A percentile compares a stretch with the other conserved stretches of the same genome.
These are phyloP conservation scores for Boletus rubropictus DNA, from an alignment of 768 basidiomycete genomes.

Conservation along the genomic window DNA sequence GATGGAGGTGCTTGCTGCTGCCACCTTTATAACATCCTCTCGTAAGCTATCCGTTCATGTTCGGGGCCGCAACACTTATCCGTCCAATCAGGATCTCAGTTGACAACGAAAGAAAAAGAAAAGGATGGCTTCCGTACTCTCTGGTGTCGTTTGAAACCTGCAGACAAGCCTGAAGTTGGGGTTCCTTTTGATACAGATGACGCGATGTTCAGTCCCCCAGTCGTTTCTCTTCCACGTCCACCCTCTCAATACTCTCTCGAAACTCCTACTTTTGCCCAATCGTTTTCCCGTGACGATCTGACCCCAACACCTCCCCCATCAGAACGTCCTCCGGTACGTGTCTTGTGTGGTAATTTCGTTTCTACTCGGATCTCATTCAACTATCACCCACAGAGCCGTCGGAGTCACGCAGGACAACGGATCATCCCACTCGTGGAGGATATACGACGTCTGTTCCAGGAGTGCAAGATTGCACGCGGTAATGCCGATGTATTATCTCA, in stretches of 20 bases:
- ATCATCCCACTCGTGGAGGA: constrained; percentile 79
- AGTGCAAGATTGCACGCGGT: constrained; percentile 79
- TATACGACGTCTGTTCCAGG: constrained; percentile 74
- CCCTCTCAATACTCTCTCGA: constrained; percentile 26
- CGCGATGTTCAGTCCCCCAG: constrained; percentile 70
- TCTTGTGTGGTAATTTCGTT: neutral
- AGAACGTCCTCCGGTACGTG: constrained; percentile 22
- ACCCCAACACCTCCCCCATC: constrained; percentile 23
- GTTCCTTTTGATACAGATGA: constrained; percentile 75
- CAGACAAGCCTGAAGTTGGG: constrained; percentile 79
- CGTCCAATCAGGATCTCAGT: constrained; percentile 15
- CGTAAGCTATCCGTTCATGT: constrained; percentile 11
- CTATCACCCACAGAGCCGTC: constrained; percentile 11
- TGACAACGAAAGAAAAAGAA: constrained; percentile 26
- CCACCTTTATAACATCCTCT: constrained; percentile 47
- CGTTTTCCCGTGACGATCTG: constrained; percentile 27
- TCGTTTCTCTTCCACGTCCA: constrained; percentile 32
- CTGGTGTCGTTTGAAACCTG: constrained; percentile 77
- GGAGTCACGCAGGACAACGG: constrained; percentile 26
- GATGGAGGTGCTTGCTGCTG: constrained; percentile 75
- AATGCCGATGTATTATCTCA: constrained; percentile 73
- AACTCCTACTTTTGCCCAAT: constrained; percentile 36
- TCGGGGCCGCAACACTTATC: neutral
- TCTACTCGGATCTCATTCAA: neutral
- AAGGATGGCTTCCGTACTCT: constrained; percentile 59